Evolutionary conservation across 2,329 filamentous ascomycete genomes (phyloP), one percentile per base, ranked within the genome.

Genomic region (Colletotrichum cordylinicola): DNA sequence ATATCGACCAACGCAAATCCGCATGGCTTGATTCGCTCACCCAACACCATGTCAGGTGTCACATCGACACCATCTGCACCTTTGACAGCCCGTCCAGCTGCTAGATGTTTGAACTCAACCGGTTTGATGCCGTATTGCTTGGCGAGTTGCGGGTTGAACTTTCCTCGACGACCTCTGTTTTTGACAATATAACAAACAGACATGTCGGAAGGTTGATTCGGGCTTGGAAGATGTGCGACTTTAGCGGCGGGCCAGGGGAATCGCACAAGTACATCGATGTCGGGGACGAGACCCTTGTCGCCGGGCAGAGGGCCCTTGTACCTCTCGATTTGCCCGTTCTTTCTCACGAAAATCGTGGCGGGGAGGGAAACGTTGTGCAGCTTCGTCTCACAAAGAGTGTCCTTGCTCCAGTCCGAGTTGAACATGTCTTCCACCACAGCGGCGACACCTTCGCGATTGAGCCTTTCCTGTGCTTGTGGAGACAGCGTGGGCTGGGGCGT

Each of bases 121-220:
- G 87, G 89, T 24, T 86, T 85, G 1, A 98, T 90, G 2, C 93
- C 93, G 3, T 96, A 85, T 33, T 86, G 87, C 76, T 86, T 88
- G 0, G 96, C 96, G 73, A 88, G 91, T 64, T 89, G 82, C 0
- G 91, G 86, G 76, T 95, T 89, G 81, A 99, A 98, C 80, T 94
- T 96, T 68, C 97, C 97, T 70, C 97, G 91, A 70, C 94, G 90
- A 48, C 93, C 88, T 77, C 95, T 92, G 70, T 91, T 92, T 79
- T 95, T 94, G 81, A 98, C 90, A 74, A 99, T 93, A 84, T 99
- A 99, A 74, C 94, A 98, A 79, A 98, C 87, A 8, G 95, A 93
- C 62, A 93, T 92, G 33, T 87, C 87, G 1, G 91, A 91, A 7
- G 93, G 93, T 24, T 87, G 85, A 0, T 95, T 94, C 1, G 88